These are phyloP conservation scores for Poteriospumella lacustris DNA, from an alignment of 108 stramenopile species.

Conservation along the genomic window DNA sequence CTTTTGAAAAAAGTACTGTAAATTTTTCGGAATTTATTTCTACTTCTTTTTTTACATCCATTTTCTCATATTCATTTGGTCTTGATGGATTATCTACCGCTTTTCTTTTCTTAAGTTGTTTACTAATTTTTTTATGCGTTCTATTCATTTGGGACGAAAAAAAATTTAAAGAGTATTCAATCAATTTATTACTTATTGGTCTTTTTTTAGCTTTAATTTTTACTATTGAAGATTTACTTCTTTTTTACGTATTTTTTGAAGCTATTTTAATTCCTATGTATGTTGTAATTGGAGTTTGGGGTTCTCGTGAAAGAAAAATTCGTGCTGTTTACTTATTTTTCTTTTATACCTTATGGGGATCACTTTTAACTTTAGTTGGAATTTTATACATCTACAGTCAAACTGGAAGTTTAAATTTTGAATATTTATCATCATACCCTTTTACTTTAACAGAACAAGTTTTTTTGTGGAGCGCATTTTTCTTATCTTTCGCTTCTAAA, in stretches of 20 bases:
- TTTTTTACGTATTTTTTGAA: conserved; percentile 9
- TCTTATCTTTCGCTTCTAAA: conserved; percentile 45
- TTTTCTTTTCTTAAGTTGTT: conserved; percentile 9
- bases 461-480: conserved; percentile 45
- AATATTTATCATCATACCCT: conserved; percentile 9
- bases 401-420: conserved; percentile 9
- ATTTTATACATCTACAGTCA: conserved; percentile 9
- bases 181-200: conserved; percentile 9
- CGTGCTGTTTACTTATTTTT: conserved; percentile 26
- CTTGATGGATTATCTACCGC: conserved; percentile 7
- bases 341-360: not conserved
- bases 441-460: conserved; percentile 9
- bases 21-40: conserved; percentile 20
- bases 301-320: conserved; percentile 24
- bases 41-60: conserved; percentile 9
- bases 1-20: conserved; percentile 28
- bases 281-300: conserved; percentile 7
- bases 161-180: conserved; percentile 9
- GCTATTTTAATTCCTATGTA: conserved; percentile 9
- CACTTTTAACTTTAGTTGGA: conserved; percentile 23
- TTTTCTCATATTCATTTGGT: conserved; percentile 3
- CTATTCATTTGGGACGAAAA: conserved; percentile 8
- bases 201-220: conserved; percentile 9
- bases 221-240: conserved; percentile 9
- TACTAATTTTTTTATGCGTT: conserved; percentile 9